phyloP scores from a whole-genome alignment of 768 basidiomycete species.

The Cystofilobasidium capitatum region DNA sequence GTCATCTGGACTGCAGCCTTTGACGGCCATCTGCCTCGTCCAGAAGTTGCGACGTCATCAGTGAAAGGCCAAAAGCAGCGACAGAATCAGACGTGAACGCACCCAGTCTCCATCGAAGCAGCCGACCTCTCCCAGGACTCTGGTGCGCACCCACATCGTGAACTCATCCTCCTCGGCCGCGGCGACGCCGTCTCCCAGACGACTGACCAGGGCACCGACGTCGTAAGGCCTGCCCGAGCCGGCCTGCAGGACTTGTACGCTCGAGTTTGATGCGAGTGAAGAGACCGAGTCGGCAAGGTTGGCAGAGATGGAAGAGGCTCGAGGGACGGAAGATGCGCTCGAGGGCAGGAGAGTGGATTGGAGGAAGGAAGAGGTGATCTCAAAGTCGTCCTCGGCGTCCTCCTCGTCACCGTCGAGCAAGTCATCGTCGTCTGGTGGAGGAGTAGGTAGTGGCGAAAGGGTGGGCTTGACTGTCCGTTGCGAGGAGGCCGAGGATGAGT shows the following conservation, averaged over 20 bases:
- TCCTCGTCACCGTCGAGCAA: not conserved
- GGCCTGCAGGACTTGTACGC: no score
- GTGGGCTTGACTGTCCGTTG: not conserved
- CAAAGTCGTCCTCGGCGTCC: constrained; percentile 19
- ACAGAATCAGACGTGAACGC: constrained; percentile 43
- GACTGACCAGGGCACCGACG: not conserved
- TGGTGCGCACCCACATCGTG: constrained; percentile 54
- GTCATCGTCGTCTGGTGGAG: not conserved
- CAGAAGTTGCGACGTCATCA: not conserved
- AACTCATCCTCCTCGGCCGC: constrained; percentile 43
- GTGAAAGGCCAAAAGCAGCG: constrained; percentile 47
- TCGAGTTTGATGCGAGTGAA: not conserved
- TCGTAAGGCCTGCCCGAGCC: not conserved
- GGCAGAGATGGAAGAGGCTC: not conserved
- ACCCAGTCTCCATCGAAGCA: constrained; percentile 72
- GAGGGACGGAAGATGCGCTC: not conserved
- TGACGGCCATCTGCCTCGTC: constrained; percentile 5
- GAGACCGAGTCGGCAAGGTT: not conserved
- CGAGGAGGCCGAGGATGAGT: constrained; percentile 18
- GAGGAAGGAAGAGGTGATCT: constrained; percentile 26
- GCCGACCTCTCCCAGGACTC: constrained; percentile 58
- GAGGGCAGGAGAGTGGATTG: constrained; percentile 21
- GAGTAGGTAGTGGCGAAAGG: not conserved
- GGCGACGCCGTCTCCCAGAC: not conserved
- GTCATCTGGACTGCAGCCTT: not conserved